Conservation (phyloP, 495 filamentous ascomycete species). For the Penicillium coprophilum region DNA sequence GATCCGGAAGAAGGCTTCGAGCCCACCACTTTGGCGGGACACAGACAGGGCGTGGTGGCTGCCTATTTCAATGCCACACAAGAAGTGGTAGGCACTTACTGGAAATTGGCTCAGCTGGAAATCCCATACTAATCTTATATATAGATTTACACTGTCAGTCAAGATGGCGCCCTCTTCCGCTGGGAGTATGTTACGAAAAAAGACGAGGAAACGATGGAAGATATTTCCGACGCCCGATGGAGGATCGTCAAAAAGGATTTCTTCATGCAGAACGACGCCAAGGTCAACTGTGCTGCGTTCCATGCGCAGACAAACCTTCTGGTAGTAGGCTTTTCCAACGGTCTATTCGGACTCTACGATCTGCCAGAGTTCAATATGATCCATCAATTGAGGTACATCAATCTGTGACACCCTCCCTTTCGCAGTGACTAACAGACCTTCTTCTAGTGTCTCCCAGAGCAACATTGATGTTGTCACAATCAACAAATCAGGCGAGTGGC, state of each 20-base stretch:
- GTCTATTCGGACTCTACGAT: slow-evolving; percentile 90
- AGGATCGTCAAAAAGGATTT: slow-evolving; percentile 83
- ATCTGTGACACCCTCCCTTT: not conserved
- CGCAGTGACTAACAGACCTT: slow-evolving; percentile 13
- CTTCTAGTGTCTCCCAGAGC: slow-evolving; percentile 82
- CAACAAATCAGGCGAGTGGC: slow-evolving; percentile 93
- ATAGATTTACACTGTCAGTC: slow-evolving; percentile 73
- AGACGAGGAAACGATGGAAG: slow-evolving; percentile 59
- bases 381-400: slow-evolving; percentile 66
- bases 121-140: slow-evolving; percentile 40
- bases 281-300: slow-evolving; percentile 83
- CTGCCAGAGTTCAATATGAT: slow-evolving; percentile 96
- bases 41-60: slow-evolving; percentile 79
- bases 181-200: slow-evolving; percentile 60
- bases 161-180: slow-evolving; percentile 65
- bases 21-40: slow-evolving; percentile 85
- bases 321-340: slow-evolving; percentile 91
- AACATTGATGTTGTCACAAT: slow-evolving; percentile 92
- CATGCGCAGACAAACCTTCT: slow-evolving; percentile 83
- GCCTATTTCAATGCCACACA: slow-evolving; percentile 94
- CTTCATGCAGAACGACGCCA: slow-evolving; percentile 87
- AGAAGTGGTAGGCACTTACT: slow-evolving; percentile 57
- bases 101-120: slow-evolving; percentile 42
- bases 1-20: slow-evolving; percentile 82
- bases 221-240: slow-evolving; percentile 69